phyloP scores from a whole-genome alignment of 148 eudicot species.

The Rhododendron ferrugineum region DNA sequence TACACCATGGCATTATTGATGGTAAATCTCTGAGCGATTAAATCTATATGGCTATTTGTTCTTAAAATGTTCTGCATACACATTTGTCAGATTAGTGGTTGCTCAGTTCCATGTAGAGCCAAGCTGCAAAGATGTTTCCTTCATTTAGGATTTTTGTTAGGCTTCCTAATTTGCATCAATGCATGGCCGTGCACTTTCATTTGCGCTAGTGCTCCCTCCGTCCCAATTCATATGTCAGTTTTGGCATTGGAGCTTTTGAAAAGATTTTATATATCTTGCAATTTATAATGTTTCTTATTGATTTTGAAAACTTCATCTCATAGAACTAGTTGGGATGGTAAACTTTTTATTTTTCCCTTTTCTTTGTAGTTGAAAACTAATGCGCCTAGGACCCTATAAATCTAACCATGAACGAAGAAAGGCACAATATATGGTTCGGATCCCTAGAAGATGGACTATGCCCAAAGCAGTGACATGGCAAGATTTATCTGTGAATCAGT shows the following conservation, averaged over 20 bases:
- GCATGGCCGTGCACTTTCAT: background rate
- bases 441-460: background rate
- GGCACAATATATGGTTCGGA: background rate
- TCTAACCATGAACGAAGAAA: too few relatives aligned
- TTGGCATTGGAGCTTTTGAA: too few relatives aligned
- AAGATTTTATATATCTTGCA: background rate
- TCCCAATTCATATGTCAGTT: too few relatives aligned
- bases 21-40: conserved; percentile 28
- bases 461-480: background rate
- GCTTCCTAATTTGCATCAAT: background rate
- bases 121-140: background rate
- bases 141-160: background rate
- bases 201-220: background rate
- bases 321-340: too few relatives aligned
- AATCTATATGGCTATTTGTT: background rate
- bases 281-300: too few relatives aligned
- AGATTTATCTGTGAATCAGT: background rate
- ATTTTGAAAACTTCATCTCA: too few relatives aligned
- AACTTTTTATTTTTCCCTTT: too few relatives aligned
- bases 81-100: background rate
- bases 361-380: too few relatives aligned
- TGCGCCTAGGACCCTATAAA: background rate
- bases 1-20: conserved; percentile 43
- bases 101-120: background rate
- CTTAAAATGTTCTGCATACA: background rate